Evolutionary conservation across 805 yeast species (phyloP), one percentile per base, ranked within the genome.

Genomic region (Yarrowia sp.): DNA sequence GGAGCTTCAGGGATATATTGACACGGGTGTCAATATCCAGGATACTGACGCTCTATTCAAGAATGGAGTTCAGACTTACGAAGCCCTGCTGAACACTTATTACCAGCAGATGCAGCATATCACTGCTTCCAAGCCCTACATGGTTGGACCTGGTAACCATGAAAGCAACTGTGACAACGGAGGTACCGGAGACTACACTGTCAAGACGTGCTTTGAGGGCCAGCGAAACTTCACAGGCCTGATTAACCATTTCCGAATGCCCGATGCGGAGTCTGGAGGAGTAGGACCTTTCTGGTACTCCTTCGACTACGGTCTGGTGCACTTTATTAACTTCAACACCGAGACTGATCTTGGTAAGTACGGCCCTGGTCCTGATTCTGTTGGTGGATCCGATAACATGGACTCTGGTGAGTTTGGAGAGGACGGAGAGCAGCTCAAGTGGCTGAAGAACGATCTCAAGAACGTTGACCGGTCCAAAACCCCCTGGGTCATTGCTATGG

Each of bases 261-360:
- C 78, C 10, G 55, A 69, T n/a, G 58, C 40, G 17, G 76, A 71
- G 56, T 70, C 76, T 17, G 73, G 71, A 20, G 76, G 74, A 20
- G 69, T 64, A 33, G 68, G 70, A 10, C 75, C 74, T 43, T 71
- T 76, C 71, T 76, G 78, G 78, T 76, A 75, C 68, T 76, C 78
- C 9, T 76, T 73, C 40, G 76, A 76, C 49, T 74, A 76, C 67
- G 76, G 77, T 15, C 66, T 70, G 64, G 78, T 71, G 10, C 78
- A 76, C 68, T 76, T 74, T 55, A 69, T 76, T n/a, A 70, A 70
- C 46, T 56, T 76, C 60, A 72, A 75, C 67, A 73, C 76, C 20
- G 78, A 76, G 68, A 74, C 78, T 1, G 78, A 76, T 61, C 69
- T 73, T 42, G 75, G 72, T n/a, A 58, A 69, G 55, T 72, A 71